Conservation (phyloP, 2,329 filamentous ascomycete species). For the Epichloe sylvatica region DNA sequence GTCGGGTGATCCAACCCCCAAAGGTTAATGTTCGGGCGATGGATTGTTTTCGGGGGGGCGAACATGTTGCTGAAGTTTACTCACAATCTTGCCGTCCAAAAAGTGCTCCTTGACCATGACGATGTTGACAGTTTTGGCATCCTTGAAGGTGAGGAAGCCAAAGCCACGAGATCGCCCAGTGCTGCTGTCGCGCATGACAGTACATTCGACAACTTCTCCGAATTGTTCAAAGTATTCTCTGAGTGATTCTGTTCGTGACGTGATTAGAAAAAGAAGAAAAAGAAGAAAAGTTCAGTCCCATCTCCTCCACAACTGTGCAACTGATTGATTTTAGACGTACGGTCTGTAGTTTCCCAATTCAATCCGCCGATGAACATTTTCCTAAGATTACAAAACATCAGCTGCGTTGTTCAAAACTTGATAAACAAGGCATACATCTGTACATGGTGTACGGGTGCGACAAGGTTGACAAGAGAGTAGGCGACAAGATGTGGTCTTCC, state of each 20-base stretch:
- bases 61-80: slow-evolving; percentile 15
- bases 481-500: not conserved
- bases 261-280: slow-evolving; percentile 4
- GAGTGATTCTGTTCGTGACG: slow-evolving; percentile 60
- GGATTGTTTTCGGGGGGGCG: not conserved
- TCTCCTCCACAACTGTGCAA: not conserved
- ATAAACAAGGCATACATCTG: not conserved
- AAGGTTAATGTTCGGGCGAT: not conserved
- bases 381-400: slow-evolving; percentile 32
- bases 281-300: slow-evolving; percentile 1
- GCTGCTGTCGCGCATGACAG: slow-evolving; percentile 95
- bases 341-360: slow-evolving; percentile 98
- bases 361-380: slow-evolving; percentile 99
- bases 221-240: slow-evolving; percentile 97
- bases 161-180: slow-evolving; percentile 91
- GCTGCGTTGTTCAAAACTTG: not conserved
- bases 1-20: not conserved
- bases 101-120: slow-evolving; percentile 99
- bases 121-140: slow-evolving; percentile 94
- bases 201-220: slow-evolving; percentile 93
- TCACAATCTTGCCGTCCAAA: slow-evolving; percentile 93
- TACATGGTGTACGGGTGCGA: not conserved
- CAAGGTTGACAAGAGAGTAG: not conserved
- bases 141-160: slow-evolving; percentile 94
- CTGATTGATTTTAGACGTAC: slow-evolving; percentile 41